Conservation (phyloP, 371 early-diverging fungal species). For the Mortierella sp. region DNA sequence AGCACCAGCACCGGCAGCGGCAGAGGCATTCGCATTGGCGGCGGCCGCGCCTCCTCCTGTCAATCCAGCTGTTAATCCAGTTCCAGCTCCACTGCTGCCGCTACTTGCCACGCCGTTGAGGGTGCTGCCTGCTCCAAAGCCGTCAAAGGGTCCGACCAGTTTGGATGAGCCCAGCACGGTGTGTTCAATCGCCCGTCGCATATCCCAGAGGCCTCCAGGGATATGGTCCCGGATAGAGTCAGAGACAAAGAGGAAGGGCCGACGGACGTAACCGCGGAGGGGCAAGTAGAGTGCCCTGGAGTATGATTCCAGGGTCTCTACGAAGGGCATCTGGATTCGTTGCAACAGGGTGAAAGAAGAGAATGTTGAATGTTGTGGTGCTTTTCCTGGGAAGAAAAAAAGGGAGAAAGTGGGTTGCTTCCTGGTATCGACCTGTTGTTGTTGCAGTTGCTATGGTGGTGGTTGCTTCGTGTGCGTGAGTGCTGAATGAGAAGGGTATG, state of each 20-base stretch:
- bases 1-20: neutral
- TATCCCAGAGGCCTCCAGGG: slow-evolving; percentile 34
- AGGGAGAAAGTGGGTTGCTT: neutral
- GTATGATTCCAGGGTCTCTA: slow-evolving; percentile 60
- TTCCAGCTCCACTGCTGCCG: neutral
- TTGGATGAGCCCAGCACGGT: slow-evolving; percentile 30
- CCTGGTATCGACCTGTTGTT: neutral
- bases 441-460: neutral
- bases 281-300: slow-evolving; percentile 60
- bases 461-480: neutral
- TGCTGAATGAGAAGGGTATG: neutral
- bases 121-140: neutral
- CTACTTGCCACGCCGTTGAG: slow-evolving; percentile 9
- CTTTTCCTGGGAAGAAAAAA: neutral
- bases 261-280: slow-evolving; percentile 51
- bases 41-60: neutral
- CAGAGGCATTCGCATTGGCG: neutral
- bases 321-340: slow-evolving; percentile 59
- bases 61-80: slow-evolving; percentile 7
- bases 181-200: slow-evolving; percentile 43
- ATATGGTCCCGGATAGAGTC: slow-evolving; percentile 49
- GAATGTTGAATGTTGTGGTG: neutral
- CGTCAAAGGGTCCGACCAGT: slow-evolving; percentile 23
- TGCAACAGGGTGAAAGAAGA: slow-evolving; percentile 37
- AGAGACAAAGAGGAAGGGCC: slow-evolving; percentile 51